These are phyloP conservation scores for Thermothielavioides terrestris DNA, from an alignment of 495 filamentous ascomycete genomes.

Conservation along the genomic window DNA sequence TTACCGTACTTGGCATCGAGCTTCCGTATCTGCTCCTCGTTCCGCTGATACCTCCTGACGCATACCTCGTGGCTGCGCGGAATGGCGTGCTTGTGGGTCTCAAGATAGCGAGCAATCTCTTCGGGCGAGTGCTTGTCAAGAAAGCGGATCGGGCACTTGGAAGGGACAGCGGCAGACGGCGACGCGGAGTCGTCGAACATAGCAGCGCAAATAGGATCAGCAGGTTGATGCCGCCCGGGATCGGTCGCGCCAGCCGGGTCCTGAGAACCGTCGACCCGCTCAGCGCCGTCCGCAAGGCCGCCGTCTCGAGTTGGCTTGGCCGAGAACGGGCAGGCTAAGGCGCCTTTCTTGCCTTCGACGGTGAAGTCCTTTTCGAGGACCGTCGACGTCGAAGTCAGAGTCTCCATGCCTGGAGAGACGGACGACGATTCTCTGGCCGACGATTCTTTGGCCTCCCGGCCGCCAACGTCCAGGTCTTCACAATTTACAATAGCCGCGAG, in stretches of 20 bases:
- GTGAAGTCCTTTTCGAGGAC: constrained; percentile 60
- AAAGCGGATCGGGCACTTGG: constrained; percentile 81
- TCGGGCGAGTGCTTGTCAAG: constrained; percentile 83
- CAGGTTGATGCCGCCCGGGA: constrained; percentile 34
- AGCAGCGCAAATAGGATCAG: constrained; percentile 54
- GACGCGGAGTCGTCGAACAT: constrained; percentile 44
- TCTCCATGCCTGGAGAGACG: constrained; percentile 29
- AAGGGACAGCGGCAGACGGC: constrained; percentile 36
- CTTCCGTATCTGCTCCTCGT: constrained; percentile 69
- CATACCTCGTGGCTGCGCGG: constrained; percentile 86
- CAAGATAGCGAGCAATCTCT: constrained; percentile 82
- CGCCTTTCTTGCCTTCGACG: constrained; percentile 50
- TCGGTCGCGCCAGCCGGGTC: constrained; percentile 18
- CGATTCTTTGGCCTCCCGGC: constrained; percentile 29
- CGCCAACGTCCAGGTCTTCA: constrained; percentile 30
- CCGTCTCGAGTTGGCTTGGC: constrained; percentile 19
- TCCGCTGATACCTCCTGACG: constrained; percentile 75
- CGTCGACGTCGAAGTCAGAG: constrained; percentile 43
- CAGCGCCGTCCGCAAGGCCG: constrained; percentile 3
- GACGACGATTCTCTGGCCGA: constrained; percentile 33
- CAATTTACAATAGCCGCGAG: constrained; percentile 37
- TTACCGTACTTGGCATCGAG: constrained; percentile 88
- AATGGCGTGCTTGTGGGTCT: constrained; percentile 86
- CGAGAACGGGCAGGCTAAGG: constrained; percentile 54
- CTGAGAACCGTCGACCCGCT: constrained; percentile 18